Evolutionary conservation across 495 filamentous ascomycete genomes (phyloP).

Genomic region (Podospora appendiculata): DNA sequence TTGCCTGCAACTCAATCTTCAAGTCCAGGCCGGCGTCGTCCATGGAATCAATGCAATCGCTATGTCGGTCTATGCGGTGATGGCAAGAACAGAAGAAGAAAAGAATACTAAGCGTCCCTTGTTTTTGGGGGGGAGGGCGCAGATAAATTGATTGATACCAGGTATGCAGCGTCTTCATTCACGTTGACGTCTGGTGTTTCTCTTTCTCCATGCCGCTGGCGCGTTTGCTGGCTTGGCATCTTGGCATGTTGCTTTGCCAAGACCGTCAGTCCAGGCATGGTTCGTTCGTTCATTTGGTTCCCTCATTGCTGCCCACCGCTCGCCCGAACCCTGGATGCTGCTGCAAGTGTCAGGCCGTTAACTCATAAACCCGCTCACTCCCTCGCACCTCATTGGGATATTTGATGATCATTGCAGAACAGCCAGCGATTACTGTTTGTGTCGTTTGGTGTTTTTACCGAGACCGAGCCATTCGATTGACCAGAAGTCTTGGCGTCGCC

Average conservation of each 20-base stretch:
- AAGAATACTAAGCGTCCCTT: not conserved
- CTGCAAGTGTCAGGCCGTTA: too few species aligned
- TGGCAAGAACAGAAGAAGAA: too few species aligned
- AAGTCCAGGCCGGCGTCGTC: not conserved
- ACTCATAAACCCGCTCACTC: too few species aligned
- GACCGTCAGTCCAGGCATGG: not conserved
- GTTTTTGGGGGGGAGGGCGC: not conserved
- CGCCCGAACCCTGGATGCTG: too few species aligned
- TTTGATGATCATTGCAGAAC: too few species aligned
- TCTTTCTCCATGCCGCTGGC: not conserved
- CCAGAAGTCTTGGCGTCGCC: too few species aligned
- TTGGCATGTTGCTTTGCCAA: constrained; percentile 2
- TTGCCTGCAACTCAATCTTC: not conserved
- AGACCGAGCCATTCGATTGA: too few species aligned
- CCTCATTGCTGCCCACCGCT: too few species aligned
- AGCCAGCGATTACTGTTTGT: too few species aligned
- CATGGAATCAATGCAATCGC: not conserved
- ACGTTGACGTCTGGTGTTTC: not conserved
- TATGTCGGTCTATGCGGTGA: not conserved
- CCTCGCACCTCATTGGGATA: too few species aligned
- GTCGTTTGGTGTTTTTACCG: too few species aligned
- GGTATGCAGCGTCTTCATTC: not conserved
- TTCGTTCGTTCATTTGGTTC: too few species aligned
- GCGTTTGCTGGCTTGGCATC: not conserved
- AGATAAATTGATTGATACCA: not conserved